Percentiles rank a stretch among this genome's conserved stretches.
Evolutionary conservation across 2,329 filamentous ascomycete genomes (phyloP).

Genomic region (Phialocephala sp.): DNA sequence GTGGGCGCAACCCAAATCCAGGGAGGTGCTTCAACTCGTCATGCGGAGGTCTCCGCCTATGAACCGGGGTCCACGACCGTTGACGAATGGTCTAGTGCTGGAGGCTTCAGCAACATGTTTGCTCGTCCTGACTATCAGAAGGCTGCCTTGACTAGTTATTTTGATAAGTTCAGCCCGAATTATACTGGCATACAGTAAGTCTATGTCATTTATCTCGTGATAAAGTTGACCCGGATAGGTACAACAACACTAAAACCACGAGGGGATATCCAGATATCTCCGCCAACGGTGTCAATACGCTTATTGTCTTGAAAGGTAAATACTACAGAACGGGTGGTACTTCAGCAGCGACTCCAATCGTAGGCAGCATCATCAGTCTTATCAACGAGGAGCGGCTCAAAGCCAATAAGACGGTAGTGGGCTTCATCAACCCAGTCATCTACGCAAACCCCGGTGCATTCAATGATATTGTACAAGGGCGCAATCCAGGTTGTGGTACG

Average conservation of each 20-base stretch:
- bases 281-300: conserved; percentile 16
- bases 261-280: conserved; percentile 12
- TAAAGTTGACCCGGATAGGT: not conserved
- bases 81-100: conserved; percentile 14
- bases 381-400: conserved; percentile 19
- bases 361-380: conserved; percentile 16
- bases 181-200: not conserved
- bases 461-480: conserved; percentile 13
- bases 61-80: not conserved
- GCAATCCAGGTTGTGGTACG: conserved; percentile 13
- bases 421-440: conserved; percentile 17
- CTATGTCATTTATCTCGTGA: not conserved
- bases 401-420: conserved; percentile 8
- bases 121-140: conserved; percentile 16
- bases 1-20: conserved; percentile 18
- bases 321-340: not conserved
- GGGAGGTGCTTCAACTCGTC: not conserved
- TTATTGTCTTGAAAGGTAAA: not conserved
- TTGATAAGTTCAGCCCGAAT: not conserved
- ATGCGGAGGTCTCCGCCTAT: conserved; percentile 3
- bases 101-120: conserved; percentile 19
- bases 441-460: conserved; percentile 13
- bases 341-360: conserved; percentile 13
- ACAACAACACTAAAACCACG: conserved; percentile 7
- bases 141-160: conserved; percentile 13